Conservation (phyloP, 148 eudicot species). For the Rhododendron simsii region DNA sequence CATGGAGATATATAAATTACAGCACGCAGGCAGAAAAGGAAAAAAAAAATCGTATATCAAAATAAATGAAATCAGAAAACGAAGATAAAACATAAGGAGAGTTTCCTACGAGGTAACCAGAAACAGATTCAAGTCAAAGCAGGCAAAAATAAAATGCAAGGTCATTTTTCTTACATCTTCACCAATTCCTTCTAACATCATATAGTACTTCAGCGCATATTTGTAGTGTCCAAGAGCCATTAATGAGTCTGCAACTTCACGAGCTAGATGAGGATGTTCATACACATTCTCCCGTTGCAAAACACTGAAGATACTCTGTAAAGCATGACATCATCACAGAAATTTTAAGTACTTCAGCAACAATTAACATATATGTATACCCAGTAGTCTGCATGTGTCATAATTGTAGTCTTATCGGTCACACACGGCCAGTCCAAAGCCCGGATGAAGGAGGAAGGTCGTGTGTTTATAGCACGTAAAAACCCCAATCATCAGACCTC, state of each 20-base stretch:
- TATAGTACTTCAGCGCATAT: constrained; percentile 71
- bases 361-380: background rate
- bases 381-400: background rate
- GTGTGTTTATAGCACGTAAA: background rate
- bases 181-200: constrained; percentile 49
- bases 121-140: background rate
- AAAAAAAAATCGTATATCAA: background rate
- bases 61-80: background rate
- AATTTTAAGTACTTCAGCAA: constrained; percentile 23
- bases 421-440: background rate
- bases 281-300: constrained; percentile 34
- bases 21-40: background rate
- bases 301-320: constrained; percentile 58
- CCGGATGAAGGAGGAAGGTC: background rate
- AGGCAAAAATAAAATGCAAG: background rate
- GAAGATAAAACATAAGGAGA: background rate
- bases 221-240: constrained; percentile 47
- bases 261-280: constrained; percentile 39
- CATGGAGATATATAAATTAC: background rate
- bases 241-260: constrained; percentile 62
- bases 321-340: background rate
- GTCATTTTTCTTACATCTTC: constrained; percentile 31
- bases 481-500: background rate
- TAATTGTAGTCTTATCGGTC: background rate
- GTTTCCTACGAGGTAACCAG: background rate